Evolutionary conservation across 371 early-diverging fungal species (phyloP), one percentile per base, ranked within the genome.

Genomic region (Mortierella sp.): DNA sequence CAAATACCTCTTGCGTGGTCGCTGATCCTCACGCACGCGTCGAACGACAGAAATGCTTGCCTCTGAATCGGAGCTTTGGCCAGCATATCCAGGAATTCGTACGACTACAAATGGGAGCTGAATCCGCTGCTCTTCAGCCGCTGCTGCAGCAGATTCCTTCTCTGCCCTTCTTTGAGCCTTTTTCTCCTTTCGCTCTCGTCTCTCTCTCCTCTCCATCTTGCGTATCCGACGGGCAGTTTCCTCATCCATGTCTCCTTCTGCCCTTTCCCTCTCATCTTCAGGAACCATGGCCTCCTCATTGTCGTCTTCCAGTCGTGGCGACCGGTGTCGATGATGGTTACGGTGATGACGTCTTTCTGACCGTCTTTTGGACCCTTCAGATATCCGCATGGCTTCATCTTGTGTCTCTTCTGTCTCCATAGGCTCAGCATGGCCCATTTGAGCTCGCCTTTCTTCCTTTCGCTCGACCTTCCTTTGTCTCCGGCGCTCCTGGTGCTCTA

Each of bases 21-120:
- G 48, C 8, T 55, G 66, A 32, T 72, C 72, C n/a, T 72, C 61
- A 2, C 66, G 72, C 19, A 72, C 49, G 32, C 72, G 65, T 44
- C 67, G 67, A 12, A 66, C 55, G 3, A 72, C 67, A 19, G 58
- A 54, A 11, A 72, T 72, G 28, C 63, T 61, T 7, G 66, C 61
- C 21, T 72, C 73, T 15, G 73, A 72, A 37, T 72, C 73, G 0
- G 73, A 72, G 54, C 73, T 72, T 50, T 72, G 73, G 2, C 66
- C 58, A 2, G 54, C 73, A 59, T 66, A 72, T 4, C 57, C 52
- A n/a, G 73, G 67, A 7, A 72, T 50, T 17, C 50, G 50, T 4
- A 72, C 58, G 17, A 65, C 37, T 2, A 72, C 48, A 60, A 61
- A 57, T 1, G 73, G 73, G 37, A 72, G 32, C 39, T 58, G 67